These are phyloP conservation scores for Pleurotus citrinopileatus DNA, from an alignment of 768 basidiomycete species.

Conservation along the genomic window DNA sequence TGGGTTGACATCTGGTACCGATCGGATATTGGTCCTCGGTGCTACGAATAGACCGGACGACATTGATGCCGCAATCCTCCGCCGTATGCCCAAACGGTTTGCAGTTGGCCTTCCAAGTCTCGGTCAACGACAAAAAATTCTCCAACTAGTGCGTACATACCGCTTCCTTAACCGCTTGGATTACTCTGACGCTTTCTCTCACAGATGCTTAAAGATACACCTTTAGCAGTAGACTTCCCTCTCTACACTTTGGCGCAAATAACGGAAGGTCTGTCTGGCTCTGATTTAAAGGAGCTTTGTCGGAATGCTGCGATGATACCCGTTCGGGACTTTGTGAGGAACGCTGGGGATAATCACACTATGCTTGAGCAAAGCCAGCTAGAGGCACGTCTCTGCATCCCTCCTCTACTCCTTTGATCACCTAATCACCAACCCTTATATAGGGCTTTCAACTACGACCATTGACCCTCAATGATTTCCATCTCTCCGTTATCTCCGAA, in stretches of 20 bases:
- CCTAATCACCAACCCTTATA: not conserved
- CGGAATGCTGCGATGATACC: slow-evolving; percentile 93
- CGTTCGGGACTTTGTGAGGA: slow-evolving; percentile 78
- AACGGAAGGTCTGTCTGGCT: slow-evolving; percentile 80
- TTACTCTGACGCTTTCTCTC: not conserved
- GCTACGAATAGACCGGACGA: slow-evolving; percentile 96
- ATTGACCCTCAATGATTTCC: slow-evolving; percentile 68
- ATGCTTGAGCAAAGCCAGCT: slow-evolving; percentile 48
- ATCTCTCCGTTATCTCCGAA: slow-evolving; percentile 5
- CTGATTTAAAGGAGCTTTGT: slow-evolving; percentile 90
- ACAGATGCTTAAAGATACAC: slow-evolving; percentile 87
- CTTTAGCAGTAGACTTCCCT: slow-evolving; percentile 59
- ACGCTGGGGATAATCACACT: slow-evolving; percentile 37
- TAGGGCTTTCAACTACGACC: slow-evolving; percentile 82
- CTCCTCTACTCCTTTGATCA: not conserved
- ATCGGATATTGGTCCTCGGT: slow-evolving; percentile 87
- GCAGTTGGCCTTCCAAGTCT: slow-evolving; percentile 76
- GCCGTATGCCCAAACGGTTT: slow-evolving; percentile 99
- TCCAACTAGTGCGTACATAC: slow-evolving; percentile 59
- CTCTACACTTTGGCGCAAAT: slow-evolving; percentile 60
- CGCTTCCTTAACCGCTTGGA: not conserved
- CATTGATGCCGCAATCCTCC: slow-evolving; percentile 80
- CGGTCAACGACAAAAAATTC: slow-evolving; percentile 81
- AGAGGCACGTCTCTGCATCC: slow-evolving; percentile 29
- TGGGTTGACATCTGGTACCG: slow-evolving; percentile 76